Base-by-base conservation (phyloP, 2,329 filamentous ascomycete species). In the Aschersonia sp. region DNA sequence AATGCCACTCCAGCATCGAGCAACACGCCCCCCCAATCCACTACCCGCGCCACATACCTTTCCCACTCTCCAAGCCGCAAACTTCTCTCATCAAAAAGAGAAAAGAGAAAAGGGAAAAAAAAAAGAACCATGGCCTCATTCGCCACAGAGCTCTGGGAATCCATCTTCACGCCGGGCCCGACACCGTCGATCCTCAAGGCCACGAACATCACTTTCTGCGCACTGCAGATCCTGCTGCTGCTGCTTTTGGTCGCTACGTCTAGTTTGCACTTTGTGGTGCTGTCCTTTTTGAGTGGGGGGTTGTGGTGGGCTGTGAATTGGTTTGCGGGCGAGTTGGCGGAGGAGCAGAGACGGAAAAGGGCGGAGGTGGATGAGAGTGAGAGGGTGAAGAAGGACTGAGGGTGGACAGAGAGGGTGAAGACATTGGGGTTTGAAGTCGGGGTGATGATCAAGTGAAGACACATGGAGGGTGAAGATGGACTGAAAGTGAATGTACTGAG, bases 271-370 rank as follows among this genome's bases (percentile, higher is more conserved):
- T 95, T 96, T 60, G 63, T 88, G 53, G 73, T 91, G 50, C 77
- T 98, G 5, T 94, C 87, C 9, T 59, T 82, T 50, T 72, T 98
- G 7, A 87, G 80, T 53, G 89, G 70, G 32, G 85, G 85, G 4
- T 74, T 97, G 38, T 98, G 92, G 92, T 89, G 78, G 71, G 80
- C 85, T 49, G 89, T 97, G 68, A 97, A 97, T 75, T 98, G 92
- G 92, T 97, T 98, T 61, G 89, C 87, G 48, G 68, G 69, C 44
- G 91, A 80, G 68, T 62, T 80, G 45, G 67, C 66, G 51, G 60
- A 62, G 45, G 69, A 69, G 40, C 61, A 67, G 57, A 60, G 67
- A 57, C 56, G 51, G n/a, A 56, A 57, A 40, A 73, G 76, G 9
- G 46, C 69, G 72, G 44, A 56, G 44, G 52, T 31, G 9, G 12